Conservation (phyloP, 441 rosid genomes). For the Syzygium malaccense region DNA sequence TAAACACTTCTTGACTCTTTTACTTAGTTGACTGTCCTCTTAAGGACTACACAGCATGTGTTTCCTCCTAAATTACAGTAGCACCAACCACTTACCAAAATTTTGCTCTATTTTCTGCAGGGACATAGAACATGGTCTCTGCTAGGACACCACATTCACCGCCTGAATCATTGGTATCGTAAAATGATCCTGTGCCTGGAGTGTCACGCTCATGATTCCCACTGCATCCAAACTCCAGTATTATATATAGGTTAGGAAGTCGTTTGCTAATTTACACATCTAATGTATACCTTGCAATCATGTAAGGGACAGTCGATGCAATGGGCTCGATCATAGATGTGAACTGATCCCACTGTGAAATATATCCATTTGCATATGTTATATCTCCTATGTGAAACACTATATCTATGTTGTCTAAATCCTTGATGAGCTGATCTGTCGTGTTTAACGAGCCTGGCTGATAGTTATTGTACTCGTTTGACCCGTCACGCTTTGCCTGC, state of each 20-base stretch:
- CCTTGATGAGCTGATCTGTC: constrained; percentile 76
- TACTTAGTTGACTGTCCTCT: not conserved
- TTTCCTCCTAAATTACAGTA: not conserved
- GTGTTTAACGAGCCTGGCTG: constrained; percentile 91
- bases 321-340: constrained; percentile 88
- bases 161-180: constrained; percentile 60
- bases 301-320: constrained; percentile 70
- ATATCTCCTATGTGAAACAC: constrained; percentile 90
- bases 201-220: constrained; percentile 93
- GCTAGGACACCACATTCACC: constrained; percentile 97
- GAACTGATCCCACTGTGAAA: constrained; percentile 99
- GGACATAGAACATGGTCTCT: constrained; percentile 83
- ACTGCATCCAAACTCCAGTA: constrained; percentile 26
- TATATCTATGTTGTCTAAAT: constrained; percentile 55
- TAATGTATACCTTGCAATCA: constrained; percentile 62
- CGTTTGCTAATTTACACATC: not conserved
- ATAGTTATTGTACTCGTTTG: constrained; percentile 74
- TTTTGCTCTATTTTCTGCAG: constrained; percentile 85
- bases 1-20: not conserved
- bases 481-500: constrained; percentile 94
- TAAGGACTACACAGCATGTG: not conserved
- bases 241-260: not conserved
- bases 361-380: constrained; percentile 77
- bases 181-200: constrained; percentile 80
- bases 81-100: constrained; percentile 47